phyloP scores from a whole-genome alignment of 352 stramenopile species.

The Sclerospora graminicola region DNA sequence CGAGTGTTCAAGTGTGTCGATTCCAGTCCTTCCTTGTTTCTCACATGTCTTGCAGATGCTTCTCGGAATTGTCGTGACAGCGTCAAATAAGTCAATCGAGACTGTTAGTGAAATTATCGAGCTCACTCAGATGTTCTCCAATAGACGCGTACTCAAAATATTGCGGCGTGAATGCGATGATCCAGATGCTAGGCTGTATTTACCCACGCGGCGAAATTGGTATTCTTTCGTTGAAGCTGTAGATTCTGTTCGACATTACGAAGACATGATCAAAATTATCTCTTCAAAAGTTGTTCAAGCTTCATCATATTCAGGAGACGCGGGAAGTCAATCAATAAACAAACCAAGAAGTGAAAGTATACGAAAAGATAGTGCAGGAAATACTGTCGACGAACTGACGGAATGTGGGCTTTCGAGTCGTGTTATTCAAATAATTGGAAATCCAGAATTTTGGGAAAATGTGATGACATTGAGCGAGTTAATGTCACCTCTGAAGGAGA shows the following conservation, averaged over 20 bases:
- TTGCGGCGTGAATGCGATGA: slow-evolving; percentile 59
- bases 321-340: not conserved
- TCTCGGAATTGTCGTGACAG: slow-evolving; percentile 50
- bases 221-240: slow-evolving; percentile 77
- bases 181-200: slow-evolving; percentile 35
- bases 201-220: slow-evolving; percentile 38
- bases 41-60: slow-evolving; percentile 39
- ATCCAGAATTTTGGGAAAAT: slow-evolving; percentile 61
- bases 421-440: slow-evolving; percentile 49
- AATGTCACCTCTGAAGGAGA: slow-evolving; percentile 73
- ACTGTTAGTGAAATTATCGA: slow-evolving; percentile 64
- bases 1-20: slow-evolving; percentile 27
- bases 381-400: slow-evolving; percentile 33
- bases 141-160: slow-evolving; percentile 39
- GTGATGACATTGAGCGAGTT: slow-evolving; percentile 64
- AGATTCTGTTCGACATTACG: slow-evolving; percentile 67
- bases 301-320: slow-evolving; percentile 8
- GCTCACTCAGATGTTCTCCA: slow-evolving; percentile 54
- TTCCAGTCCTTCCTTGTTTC: slow-evolving; percentile 57
- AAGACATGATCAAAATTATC: slow-evolving; percentile 82
- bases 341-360: slow-evolving; percentile 3
- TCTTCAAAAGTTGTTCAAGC: slow-evolving; percentile 39
- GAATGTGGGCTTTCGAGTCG: slow-evolving; percentile 27
- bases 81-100: slow-evolving; percentile 30
- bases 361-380: slow-evolving; percentile 36